Evolutionary conservation across 441 rosid genomes (phyloP).

Genomic region (Gossypium gossypioides): DNA sequence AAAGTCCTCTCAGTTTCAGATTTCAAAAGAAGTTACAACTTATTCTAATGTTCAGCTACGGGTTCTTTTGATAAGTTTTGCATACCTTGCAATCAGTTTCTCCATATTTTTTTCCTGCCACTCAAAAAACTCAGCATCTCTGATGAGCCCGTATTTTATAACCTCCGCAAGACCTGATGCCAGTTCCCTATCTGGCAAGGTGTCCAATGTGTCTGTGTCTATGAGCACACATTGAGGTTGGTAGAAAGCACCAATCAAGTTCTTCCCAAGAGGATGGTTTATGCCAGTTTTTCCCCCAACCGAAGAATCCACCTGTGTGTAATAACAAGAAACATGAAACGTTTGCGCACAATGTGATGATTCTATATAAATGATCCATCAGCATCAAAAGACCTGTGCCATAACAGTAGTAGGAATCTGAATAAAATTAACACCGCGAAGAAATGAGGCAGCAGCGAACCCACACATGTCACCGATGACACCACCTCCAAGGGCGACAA

Average conservation of each 20-base stretch:
- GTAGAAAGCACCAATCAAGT: slow-evolving; percentile 92
- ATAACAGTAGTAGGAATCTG: slow-evolving; percentile 96
- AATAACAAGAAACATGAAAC: not conserved
- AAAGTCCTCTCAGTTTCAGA: slow-evolving; percentile 7
- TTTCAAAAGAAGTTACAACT: not conserved
- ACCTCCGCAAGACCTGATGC: slow-evolving; percentile 93
- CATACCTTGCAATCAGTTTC: slow-evolving; percentile 71
- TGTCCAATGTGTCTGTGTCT: slow-evolving; percentile 78
- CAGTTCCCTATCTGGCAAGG: slow-evolving; percentile 82
- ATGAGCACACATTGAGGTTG: slow-evolving; percentile 91
- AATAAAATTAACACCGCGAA: slow-evolving; percentile 91
- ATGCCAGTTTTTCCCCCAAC: slow-evolving; percentile 98
- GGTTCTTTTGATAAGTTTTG: not conserved
- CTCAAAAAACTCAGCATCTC: slow-evolving; percentile 84
- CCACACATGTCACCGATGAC: slow-evolving; percentile 98
- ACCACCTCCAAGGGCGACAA: slow-evolving; percentile 97
- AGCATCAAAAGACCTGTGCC: slow-evolving; percentile 59
- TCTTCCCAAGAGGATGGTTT: slow-evolving; percentile 86
- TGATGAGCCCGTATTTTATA: slow-evolving; percentile 80
- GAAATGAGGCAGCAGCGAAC: slow-evolving; percentile 84
- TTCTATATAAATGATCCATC: not conserved
- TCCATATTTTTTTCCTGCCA: slow-evolving; percentile 90
- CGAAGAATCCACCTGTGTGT: slow-evolving; percentile 79
- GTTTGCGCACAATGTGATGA: not conserved
- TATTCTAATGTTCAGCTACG: not conserved